Evolutionary conservation across 345 rosid genomes (phyloP).

Genomic region (Cardiospermum halicacabum): DNA sequence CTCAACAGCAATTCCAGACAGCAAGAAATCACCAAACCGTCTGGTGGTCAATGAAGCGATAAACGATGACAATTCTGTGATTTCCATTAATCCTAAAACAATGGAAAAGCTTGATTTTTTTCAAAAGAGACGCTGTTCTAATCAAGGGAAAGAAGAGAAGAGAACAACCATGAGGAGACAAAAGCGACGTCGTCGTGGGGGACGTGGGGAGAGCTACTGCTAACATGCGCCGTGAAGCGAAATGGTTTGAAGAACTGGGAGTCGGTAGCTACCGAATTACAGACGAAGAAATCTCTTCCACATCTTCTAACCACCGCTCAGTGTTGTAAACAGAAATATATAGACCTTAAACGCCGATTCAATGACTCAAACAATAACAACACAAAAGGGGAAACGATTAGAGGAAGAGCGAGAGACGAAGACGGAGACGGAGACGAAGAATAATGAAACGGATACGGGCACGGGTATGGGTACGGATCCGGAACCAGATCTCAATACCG

Average conservation of each 20-base stretch:
- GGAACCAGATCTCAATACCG: conserved; percentile 49
- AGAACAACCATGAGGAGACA: neutral
- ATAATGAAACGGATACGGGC: too few relatives aligned
- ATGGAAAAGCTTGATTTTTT: conserved; percentile 36
- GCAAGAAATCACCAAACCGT: conserved; percentile 32
- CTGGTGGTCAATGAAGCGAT: conserved; percentile 30
- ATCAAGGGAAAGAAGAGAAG: conserved; percentile 24
- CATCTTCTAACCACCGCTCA: conserved; percentile 38
- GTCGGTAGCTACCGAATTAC: conserved; percentile 67
- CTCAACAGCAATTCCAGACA: conserved; percentile 27
- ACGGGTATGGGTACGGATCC: conserved; percentile 10
- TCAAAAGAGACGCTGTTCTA: conserved; percentile 26
- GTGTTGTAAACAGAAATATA: conserved; percentile 51
- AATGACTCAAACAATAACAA: neutral
- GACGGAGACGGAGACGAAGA: too few relatives aligned
- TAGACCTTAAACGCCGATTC: conserved; percentile 64
- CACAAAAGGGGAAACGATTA: conserved; percentile 54
- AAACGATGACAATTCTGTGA: conserved; percentile 29
- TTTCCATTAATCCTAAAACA: conserved; percentile 25
- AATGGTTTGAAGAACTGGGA: conserved; percentile 76
- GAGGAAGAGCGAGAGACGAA: conserved; percentile 50
- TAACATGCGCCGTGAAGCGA: conserved; percentile 80
- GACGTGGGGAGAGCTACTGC: conserved; percentile 73
- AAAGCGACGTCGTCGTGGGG: conserved; percentile 51
- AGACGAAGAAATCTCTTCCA: conserved; percentile 43